Percentiles rank a stretch among this genome's conserved stretches.
Evolutionary conservation across 768 basidiomycete genomes (phyloP).

Genomic region (Hemileccinum impolitum): DNA sequence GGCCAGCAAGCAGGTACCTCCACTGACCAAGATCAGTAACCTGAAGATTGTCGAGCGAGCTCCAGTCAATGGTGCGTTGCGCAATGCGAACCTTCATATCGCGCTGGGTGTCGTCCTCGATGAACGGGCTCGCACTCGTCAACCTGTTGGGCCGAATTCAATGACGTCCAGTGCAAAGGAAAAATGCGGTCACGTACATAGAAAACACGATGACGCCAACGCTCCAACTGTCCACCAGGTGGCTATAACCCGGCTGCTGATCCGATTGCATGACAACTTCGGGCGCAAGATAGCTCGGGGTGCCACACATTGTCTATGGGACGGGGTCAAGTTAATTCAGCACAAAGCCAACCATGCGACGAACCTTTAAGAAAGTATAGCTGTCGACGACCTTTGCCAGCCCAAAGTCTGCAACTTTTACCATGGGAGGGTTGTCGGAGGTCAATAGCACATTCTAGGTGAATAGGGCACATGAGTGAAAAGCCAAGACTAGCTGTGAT

Average conservation of each 20-base stretch:
- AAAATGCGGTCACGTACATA: constrained; percentile 52
- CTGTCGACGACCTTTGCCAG: constrained; percentile 89
- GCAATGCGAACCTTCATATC: constrained; percentile 62
- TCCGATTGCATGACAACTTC: constrained; percentile 74
- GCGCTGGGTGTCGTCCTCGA: constrained; percentile 62
- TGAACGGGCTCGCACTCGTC: constrained; percentile 74
- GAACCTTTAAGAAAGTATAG: constrained; percentile 69
- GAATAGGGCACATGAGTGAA: constrained; percentile 1
- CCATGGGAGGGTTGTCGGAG: constrained; percentile 55
- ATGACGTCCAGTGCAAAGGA: neutral
- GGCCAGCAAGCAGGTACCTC: neutral
- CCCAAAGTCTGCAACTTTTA: constrained; percentile 96
- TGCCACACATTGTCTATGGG: constrained; percentile 88
- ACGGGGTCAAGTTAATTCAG: neutral
- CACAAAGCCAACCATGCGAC: constrained; percentile 18
- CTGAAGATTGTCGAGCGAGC: constrained; percentile 35
- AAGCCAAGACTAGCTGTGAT: neutral
- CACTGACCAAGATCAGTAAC: constrained; percentile 49
- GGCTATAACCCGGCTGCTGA: constrained; percentile 68
- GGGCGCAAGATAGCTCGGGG: constrained; percentile 90
- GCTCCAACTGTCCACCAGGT: constrained; percentile 94
- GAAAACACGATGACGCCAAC: constrained; percentile 92
- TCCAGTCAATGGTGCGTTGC: constrained; percentile 62
- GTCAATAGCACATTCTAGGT: constrained; percentile 82
- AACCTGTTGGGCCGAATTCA: constrained; percentile 47